These are phyloP conservation scores for Chamaecrista fasciculata DNA, from an alignment of 306 rosid genomes.

Conservation along the genomic window DNA sequence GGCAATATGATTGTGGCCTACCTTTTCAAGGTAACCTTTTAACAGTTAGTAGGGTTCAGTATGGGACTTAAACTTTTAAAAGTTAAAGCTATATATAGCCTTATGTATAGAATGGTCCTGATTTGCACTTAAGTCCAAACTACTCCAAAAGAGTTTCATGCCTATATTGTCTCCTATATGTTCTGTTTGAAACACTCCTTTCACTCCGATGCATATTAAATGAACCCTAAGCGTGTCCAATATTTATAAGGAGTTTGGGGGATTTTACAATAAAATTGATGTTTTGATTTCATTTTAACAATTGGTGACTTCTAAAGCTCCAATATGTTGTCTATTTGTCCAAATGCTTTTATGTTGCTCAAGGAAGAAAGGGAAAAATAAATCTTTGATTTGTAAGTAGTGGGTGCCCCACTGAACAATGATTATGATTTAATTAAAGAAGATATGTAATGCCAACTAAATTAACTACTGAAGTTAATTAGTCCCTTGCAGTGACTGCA, in stretches of 20 bases:
- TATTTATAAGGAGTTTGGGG: not conserved
- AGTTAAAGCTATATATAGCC: too few species aligned
- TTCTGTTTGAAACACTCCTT: not conserved
- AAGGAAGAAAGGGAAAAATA: not conserved
- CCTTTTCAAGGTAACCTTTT: too few species aligned
- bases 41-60: too few species aligned
- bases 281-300: conserved; percentile 7
- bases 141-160: not conserved
- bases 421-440: not conserved
- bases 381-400: conserved; percentile 1
- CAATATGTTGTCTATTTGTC: not conserved
- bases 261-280: not conserved
- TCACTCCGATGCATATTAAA: not conserved
- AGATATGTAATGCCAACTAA: not conserved
- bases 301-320: not conserved
- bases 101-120: not conserved
- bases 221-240: not conserved
- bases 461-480: not conserved
- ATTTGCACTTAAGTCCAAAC: not conserved
- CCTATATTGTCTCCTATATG: not conserved
- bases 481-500: not conserved
- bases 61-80: too few species aligned
- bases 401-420: not conserved
- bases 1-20: too few species aligned
- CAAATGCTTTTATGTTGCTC: not conserved